Conservation (phyloP, 495 filamentous ascomycete species). For the Penicillium parvum region DNA sequence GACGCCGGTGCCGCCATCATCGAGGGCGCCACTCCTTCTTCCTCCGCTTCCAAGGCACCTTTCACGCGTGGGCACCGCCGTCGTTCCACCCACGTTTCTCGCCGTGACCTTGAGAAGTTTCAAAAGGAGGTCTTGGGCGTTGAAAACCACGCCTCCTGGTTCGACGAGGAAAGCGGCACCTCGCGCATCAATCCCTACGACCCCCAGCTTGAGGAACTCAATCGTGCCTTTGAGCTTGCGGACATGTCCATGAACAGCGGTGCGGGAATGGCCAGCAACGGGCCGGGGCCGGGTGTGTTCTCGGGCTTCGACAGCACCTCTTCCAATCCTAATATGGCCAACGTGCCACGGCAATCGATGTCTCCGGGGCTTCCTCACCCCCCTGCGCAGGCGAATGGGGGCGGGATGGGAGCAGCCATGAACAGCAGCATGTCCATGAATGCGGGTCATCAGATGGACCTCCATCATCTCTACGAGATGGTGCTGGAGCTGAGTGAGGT, state of each 20-base stretch:
- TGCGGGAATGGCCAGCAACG: slow-evolving; percentile 30
- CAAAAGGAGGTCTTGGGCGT: slow-evolving; percentile 40
- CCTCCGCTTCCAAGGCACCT: slow-evolving; percentile 36
- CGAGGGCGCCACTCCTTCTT: slow-evolving; percentile 29
- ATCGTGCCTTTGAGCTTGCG: slow-evolving; percentile 34
- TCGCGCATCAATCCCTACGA: slow-evolving; percentile 27
- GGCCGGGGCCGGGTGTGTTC: slow-evolving; percentile 28
- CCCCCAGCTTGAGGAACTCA: slow-evolving; percentile 33
- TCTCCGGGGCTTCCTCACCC: slow-evolving; percentile 33
- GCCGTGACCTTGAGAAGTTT: slow-evolving; percentile 43
- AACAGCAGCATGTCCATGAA: slow-evolving; percentile 59
- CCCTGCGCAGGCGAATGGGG: slow-evolving; percentile 49
- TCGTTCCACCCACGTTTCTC: slow-evolving; percentile 45
- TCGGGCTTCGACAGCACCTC: slow-evolving; percentile 32
- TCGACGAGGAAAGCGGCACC: slow-evolving; percentile 31
- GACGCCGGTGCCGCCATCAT: slow-evolving; percentile 32
- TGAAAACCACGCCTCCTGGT: slow-evolving; percentile 27
- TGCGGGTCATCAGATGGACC: slow-evolving; percentile 81
- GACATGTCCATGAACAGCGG: slow-evolving; percentile 36
- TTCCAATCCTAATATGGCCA: slow-evolving; percentile 29
- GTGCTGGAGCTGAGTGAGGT: slow-evolving; percentile 75
- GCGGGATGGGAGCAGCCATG: slow-evolving; percentile 51
- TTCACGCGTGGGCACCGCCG: slow-evolving; percentile 45
- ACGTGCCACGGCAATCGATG: slow-evolving; percentile 35
- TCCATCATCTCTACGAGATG: slow-evolving; percentile 79